phyloP scores from a whole-genome alignment of 176 grass and related monocot species.

The Carex scoparia region DNA sequence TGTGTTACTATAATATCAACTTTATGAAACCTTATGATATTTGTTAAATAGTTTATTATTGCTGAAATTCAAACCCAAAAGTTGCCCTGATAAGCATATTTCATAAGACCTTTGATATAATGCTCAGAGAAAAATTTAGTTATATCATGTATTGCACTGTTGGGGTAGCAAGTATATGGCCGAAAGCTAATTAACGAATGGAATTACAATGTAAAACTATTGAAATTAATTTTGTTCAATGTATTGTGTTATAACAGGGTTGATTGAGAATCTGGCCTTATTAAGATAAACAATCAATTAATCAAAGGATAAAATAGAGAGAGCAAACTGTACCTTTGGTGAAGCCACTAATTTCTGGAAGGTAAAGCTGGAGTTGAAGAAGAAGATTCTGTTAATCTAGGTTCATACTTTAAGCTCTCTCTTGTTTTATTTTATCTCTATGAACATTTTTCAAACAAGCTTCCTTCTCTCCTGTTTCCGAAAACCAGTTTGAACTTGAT shows the following conservation, averaged over 20 bases:
- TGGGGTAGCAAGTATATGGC: background rate
- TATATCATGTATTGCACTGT: background rate
- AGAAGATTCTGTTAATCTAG: too few species aligned
- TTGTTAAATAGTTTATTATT: background rate
- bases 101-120: background rate
- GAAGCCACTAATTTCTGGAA: too few species aligned
- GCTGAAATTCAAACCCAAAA: background rate
- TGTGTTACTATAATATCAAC: conserved; percentile 4
- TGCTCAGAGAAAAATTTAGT: background rate
- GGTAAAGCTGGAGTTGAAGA: too few species aligned
- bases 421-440: background rate
- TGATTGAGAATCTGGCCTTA: too few species aligned
- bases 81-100: background rate
- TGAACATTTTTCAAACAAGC: background rate
- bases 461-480: background rate
- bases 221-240: too few species aligned
- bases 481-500: background rate
- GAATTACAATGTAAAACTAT: too few species aligned
- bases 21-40: conserved; percentile 14
- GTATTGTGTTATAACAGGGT: too few species aligned
- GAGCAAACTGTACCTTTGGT: too few species aligned
- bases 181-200: background rate
- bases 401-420: background rate
- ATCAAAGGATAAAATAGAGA: too few species aligned
- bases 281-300: too few species aligned